phyloP scores from a whole-genome alignment of 495 filamentous ascomycete genomes.

The Lophium mytilinum region DNA sequence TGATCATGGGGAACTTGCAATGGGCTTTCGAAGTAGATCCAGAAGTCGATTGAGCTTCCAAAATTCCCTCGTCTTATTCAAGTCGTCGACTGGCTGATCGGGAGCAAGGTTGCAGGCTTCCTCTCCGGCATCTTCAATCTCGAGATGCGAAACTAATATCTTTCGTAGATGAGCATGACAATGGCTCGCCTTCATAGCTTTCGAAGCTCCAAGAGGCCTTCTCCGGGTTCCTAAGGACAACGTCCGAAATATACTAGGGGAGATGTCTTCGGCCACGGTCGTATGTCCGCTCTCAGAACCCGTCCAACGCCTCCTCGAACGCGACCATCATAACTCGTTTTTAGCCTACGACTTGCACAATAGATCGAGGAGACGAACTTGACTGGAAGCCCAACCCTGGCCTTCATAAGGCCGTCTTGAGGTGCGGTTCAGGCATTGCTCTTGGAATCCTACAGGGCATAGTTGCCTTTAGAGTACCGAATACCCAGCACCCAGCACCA shows the following conservation, averaged over 20 bases:
- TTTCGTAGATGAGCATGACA: background rate
- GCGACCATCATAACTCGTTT: no score
- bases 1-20: background rate
- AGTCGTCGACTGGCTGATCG: background rate
- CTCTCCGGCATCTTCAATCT: background rate
- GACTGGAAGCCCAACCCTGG: background rate
- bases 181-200: background rate
- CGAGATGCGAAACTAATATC: background rate
- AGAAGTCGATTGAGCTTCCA: background rate
- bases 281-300: no score
- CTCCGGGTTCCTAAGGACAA: background rate
- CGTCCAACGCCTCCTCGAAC: no score
- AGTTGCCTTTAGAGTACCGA: background rate
- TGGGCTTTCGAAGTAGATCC: background rate
- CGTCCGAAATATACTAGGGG: no score
- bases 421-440: background rate
- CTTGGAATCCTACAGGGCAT: background rate
- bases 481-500: background rate
- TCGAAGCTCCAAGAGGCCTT: background rate
- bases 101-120: background rate
- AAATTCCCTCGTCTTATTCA: background rate
- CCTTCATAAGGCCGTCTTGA: background rate
- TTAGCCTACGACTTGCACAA: no score
- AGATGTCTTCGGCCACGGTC: background rate
- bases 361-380: background rate